phyloP scores from a whole-genome alignment of 148 eudicot genomes.

The Vaccinium corymbosum region DNA sequence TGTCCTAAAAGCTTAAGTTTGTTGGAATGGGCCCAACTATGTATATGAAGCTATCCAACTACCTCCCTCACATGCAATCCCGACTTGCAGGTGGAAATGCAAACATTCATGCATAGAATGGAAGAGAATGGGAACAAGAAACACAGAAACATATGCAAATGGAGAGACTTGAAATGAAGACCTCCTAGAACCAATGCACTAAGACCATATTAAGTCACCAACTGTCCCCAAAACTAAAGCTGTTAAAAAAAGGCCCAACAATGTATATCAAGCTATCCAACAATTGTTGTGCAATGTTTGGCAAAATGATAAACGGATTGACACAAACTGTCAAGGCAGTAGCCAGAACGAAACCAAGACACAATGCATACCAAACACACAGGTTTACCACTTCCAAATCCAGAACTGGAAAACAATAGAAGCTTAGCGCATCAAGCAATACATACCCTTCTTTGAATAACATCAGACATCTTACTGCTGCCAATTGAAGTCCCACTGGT shows the following conservation, averaged over 20 bases:
- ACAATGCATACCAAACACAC: background rate
- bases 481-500: conserved; percentile 36
- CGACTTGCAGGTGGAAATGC: background rate
- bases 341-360: background rate
- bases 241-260: background rate
- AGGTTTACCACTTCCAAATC: background rate
- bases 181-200: background rate
- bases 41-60: background rate
- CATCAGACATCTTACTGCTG: conserved; percentile 71
- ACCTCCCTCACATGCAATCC: background rate
- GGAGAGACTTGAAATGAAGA: background rate
- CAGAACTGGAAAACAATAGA: background rate
- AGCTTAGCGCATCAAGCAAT: background rate
- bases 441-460: conserved; percentile 58
- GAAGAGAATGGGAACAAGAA: background rate
- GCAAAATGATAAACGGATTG: background rate
- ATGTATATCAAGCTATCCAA: background rate
- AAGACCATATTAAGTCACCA: background rate
- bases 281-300: background rate
- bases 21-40: background rate
- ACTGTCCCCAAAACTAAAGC: background rate
- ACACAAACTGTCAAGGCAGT: background rate
- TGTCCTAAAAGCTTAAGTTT: background rate
- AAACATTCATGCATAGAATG: background rate
- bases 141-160: background rate